Percentiles rank a stretch among this genome's conserved stretches.
Conservation (phyloP, 441 rosid genomes). For the Euphorbia celastroides region DNA sequence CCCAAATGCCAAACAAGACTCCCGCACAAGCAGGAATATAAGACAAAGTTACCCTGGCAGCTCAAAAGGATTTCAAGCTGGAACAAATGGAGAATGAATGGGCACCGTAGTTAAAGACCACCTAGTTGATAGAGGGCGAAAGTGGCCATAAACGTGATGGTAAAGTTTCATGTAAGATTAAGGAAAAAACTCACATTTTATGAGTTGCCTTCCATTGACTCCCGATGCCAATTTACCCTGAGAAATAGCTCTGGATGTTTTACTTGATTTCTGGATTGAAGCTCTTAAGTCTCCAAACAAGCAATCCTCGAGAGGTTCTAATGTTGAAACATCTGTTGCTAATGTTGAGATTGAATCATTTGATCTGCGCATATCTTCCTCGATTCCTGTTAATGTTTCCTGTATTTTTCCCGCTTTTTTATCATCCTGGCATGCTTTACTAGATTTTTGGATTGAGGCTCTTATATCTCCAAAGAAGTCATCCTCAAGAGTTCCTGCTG, state of each 20-base stretch:
- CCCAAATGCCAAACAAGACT: too few relatives aligned
- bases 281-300: constrained; percentile 77
- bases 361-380: constrained; percentile 65
- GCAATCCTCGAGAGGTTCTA: constrained; percentile 45
- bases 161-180: background rate
- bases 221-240: constrained; percentile 25
- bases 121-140: background rate
- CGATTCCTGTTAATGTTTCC: constrained; percentile 52
- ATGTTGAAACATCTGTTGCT: constrained; percentile 53
- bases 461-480: constrained; percentile 71
- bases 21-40: too few relatives aligned
- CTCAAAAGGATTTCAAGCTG: background rate
- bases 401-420: constrained; percentile 39
- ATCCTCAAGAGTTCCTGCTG: constrained; percentile 41
- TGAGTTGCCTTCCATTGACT: constrained; percentile 22
- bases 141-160: background rate
- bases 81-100: background rate
- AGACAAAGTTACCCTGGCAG: background rate
- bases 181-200: constrained; percentile 43
- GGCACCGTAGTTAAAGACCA: background rate
- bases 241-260: constrained; percentile 31
- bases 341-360: constrained; percentile 72
- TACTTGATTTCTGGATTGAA: constrained; percentile 62
- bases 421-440: constrained; percentile 31
- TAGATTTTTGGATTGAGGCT: constrained; percentile 74